Conservation (phyloP, 2,329 filamentous ascomycete species). For the Zelopaecilomyces penicillatus region DNA sequence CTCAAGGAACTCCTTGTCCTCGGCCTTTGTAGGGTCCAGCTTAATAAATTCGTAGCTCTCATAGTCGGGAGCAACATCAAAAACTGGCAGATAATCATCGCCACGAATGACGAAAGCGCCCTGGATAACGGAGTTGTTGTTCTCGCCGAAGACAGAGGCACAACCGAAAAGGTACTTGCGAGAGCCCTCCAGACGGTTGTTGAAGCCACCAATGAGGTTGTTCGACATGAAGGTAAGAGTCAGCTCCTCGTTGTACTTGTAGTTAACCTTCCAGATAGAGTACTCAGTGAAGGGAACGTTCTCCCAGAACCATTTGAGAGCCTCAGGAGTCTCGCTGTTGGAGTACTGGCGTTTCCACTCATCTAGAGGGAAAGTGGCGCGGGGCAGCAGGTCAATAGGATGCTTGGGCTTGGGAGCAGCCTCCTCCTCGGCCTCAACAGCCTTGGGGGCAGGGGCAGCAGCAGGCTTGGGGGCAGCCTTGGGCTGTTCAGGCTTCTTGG, state of each 20-base stretch:
- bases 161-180: conserved; percentile 97
- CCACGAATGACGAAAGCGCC: conserved; percentile 95
- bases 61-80: conserved; percentile 93
- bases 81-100: conserved; percentile 75
- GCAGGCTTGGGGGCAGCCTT: conserved; percentile 39
- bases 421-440: conserved; percentile 31
- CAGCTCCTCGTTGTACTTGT: conserved; percentile 99
- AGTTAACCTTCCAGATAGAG: conserved; percentile 88
- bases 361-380: conserved; percentile 74
- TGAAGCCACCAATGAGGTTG: conserved; percentile 98
- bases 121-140: conserved; percentile 83
- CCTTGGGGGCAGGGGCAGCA: conserved; percentile 19
- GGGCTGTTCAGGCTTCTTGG: conserved; percentile 72
- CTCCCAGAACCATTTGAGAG: conserved; percentile 98
- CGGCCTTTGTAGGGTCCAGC: conserved; percentile 79
- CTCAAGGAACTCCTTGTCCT: conserved; percentile 80
- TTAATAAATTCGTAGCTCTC: conserved; percentile 96
- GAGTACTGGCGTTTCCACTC: conserved; percentile 99
- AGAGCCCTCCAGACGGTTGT: conserved; percentile 89
- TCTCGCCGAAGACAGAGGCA: conserved; percentile 78
- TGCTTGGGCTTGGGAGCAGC: conserved; percentile 89
- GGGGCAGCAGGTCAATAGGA: conserved; percentile 77
- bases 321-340: conserved; percentile 79
- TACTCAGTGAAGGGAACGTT: conserved; percentile 91
- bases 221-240: conserved; percentile 97